These are phyloP conservation scores for Neofusicoccum kwambonambiense DNA, from an alignment of 2,329 filamentous ascomycete species.

Conservation along the genomic window DNA sequence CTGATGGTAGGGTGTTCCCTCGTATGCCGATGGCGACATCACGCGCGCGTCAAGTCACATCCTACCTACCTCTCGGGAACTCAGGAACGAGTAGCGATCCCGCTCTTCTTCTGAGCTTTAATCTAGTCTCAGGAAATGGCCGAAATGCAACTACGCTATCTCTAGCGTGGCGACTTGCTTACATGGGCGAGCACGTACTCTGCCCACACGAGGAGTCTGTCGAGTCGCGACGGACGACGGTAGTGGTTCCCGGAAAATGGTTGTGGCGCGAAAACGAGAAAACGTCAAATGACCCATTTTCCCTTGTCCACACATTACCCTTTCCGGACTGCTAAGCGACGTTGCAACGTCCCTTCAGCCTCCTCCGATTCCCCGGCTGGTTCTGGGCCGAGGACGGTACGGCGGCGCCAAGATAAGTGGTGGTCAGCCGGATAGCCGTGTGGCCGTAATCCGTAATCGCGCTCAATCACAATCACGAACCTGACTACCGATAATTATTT, in stretches of 20 bases:
- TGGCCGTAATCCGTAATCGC: no score
- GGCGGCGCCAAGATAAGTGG: neutral
- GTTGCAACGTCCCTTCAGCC: neutral
- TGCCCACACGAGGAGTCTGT: no score
- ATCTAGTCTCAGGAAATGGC: no score
- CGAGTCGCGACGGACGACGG: neutral
- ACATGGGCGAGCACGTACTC: no score
- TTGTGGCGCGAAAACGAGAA: neutral
- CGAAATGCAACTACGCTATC: neutral
- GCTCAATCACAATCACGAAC: no score
- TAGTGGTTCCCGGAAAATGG: neutral
- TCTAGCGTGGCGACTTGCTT: no score
- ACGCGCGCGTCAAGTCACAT: neutral
- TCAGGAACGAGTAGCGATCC: neutral
- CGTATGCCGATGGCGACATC: neutral
- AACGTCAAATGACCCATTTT: neutral
- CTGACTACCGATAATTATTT: no score
- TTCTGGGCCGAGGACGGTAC: neutral
- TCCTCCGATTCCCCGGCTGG: neutral
- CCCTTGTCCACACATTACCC: no score
- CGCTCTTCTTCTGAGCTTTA: neutral
- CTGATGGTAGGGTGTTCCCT: neutral
- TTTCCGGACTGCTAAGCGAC: neutral
- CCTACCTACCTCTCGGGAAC: neutral
- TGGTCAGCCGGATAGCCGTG: no score